These are phyloP conservation scores for Puccinia triticina DNA, from an alignment of 1,284 basidiomycete genomes.

Conservation along the genomic window DNA sequence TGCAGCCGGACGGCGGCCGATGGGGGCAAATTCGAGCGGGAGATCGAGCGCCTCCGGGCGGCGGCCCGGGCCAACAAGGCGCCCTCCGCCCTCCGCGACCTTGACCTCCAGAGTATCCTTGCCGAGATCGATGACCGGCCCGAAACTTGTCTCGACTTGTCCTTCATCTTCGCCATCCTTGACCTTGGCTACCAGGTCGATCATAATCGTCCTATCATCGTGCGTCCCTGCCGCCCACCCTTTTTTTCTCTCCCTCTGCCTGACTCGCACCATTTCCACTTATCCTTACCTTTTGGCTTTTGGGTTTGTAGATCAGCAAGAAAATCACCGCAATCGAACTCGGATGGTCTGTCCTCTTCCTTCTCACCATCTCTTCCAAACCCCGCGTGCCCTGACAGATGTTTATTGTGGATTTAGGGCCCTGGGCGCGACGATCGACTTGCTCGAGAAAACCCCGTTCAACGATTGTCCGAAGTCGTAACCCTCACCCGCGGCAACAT, in stretches of 20 bases:
- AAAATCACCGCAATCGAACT: slow-evolving; percentile 87
- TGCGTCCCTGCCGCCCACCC: background rate
- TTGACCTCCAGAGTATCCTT: slow-evolving; percentile 63
- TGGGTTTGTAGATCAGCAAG: slow-evolving; percentile 73
- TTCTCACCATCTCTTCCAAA: slow-evolving; percentile 74
- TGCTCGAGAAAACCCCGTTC: slow-evolving; percentile 41
- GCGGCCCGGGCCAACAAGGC: slow-evolving; percentile 12
- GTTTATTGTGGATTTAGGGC: slow-evolving; percentile 44
- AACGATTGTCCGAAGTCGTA: slow-evolving; percentile 14
- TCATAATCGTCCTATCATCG: slow-evolving; percentile 20
- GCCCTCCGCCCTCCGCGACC: slow-evolving; percentile 27
- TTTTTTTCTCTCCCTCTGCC: background rate
- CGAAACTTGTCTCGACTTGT: slow-evolving; percentile 93
- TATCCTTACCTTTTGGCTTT: slow-evolving; percentile 73
- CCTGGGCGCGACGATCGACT: slow-evolving; percentile 53
- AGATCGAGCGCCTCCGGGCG: slow-evolving; percentile 58
- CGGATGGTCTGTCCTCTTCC: slow-evolving; percentile 81
- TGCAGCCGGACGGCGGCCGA: slow-evolving; percentile 68
- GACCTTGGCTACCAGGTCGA: slow-evolving; percentile 65
- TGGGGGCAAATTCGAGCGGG: slow-evolving; percentile 56
- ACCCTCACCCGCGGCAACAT: too few species aligned
- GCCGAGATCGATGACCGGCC: slow-evolving; percentile 78
- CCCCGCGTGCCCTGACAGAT: slow-evolving; percentile 50
- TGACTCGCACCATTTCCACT: slow-evolving; percentile 56
- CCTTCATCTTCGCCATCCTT: slow-evolving; percentile 88